Conservation (phyloP, 148 eudicot genomes). For the Cornus florida region DNA sequence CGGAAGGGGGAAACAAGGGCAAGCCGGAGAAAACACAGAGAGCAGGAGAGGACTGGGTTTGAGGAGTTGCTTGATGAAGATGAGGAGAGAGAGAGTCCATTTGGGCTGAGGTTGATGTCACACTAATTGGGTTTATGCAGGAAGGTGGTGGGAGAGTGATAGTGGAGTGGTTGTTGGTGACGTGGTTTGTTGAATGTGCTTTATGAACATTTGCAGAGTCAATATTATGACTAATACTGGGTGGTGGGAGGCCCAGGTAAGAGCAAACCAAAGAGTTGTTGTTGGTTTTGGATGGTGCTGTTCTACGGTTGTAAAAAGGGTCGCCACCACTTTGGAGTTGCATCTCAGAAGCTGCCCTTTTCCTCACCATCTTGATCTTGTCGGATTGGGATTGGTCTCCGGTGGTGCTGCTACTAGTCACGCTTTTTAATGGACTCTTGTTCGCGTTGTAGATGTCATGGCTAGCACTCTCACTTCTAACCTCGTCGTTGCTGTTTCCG, state of each 20-base stretch:
- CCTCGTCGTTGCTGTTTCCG: not conserved
- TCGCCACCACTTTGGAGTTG: constrained; percentile 27
- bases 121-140: constrained; percentile 11
- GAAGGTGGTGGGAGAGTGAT: constrained; percentile 14
- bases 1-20: constrained; percentile 73
- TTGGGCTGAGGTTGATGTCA: constrained; percentile 18
- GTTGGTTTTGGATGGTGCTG: not conserved
- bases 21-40: constrained; percentile 88
- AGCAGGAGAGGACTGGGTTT: constrained; percentile 24
- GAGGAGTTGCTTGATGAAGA: not conserved
- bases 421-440: not conserved
- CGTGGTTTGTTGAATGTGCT: constrained; percentile 11
- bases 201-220: not conserved
- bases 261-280: not conserved
- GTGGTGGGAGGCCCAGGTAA: not conserved
- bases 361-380: constrained; percentile 48
- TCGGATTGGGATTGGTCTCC: not conserved
- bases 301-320: constrained; percentile 10
- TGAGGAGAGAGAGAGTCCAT: constrained; percentile 7
- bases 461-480: too few species aligned
- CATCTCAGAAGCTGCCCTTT: constrained; percentile 80
- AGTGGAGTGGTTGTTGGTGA: constrained; percentile 57
- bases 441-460: not conserved
- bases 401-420: not conserved
- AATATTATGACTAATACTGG: not conserved